A percentile compares a stretch with the other conserved stretches of the same genome.
Evolutionary conservation across 2,329 filamentous ascomycete genomes (phyloP).

Genomic region (Epichloe scottii): DNA sequence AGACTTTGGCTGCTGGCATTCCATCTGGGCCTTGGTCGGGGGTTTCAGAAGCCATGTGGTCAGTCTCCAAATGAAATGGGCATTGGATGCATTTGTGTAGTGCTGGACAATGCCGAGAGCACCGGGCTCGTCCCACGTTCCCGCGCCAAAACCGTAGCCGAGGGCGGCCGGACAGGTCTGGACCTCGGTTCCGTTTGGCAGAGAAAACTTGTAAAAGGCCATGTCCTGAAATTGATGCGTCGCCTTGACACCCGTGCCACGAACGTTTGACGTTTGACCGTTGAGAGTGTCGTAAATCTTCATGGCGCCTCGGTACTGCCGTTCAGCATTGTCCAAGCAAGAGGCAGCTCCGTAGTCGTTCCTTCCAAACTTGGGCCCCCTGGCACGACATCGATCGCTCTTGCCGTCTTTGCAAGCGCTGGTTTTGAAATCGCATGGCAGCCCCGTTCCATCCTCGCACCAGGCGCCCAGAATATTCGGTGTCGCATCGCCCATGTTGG

Average conservation of each 20-base stretch:
- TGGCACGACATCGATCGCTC: conserved; percentile 55
- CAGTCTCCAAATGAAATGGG: conserved; percentile 65
- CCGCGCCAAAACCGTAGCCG: conserved; percentile 81
- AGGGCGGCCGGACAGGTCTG: conserved; percentile 74
- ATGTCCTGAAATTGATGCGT: conserved; percentile 77
- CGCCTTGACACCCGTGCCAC: conserved; percentile 55
- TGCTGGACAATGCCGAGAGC: conserved; percentile 84
- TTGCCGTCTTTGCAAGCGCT: conserved; percentile 64
- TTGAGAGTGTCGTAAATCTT: conserved; percentile 38
- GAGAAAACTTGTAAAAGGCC: conserved; percentile 56
- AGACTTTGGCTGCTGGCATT: conserved; percentile 70
- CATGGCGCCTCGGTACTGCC: conserved; percentile 49
- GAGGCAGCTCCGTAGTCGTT: conserved; percentile 61
- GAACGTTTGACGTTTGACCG: conserved; percentile 34
- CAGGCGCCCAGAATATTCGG: conserved; percentile 76
- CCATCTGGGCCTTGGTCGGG: conserved; percentile 55
- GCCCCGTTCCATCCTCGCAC: conserved; percentile 70
- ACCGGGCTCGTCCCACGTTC: conserved; percentile 80
- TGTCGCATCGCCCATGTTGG: conserved; percentile 80
- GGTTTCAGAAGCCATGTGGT: conserved; percentile 58
- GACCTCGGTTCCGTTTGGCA: conserved; percentile 58
- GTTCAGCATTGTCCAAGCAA: conserved; percentile 61
- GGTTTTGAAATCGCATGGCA: conserved; percentile 58
- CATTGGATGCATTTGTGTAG: conserved; percentile 54
- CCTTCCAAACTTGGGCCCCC: conserved; percentile 53